phyloP scores from a whole-genome alignment of 78 protist species.

The Isochrysis galbana region DNA sequence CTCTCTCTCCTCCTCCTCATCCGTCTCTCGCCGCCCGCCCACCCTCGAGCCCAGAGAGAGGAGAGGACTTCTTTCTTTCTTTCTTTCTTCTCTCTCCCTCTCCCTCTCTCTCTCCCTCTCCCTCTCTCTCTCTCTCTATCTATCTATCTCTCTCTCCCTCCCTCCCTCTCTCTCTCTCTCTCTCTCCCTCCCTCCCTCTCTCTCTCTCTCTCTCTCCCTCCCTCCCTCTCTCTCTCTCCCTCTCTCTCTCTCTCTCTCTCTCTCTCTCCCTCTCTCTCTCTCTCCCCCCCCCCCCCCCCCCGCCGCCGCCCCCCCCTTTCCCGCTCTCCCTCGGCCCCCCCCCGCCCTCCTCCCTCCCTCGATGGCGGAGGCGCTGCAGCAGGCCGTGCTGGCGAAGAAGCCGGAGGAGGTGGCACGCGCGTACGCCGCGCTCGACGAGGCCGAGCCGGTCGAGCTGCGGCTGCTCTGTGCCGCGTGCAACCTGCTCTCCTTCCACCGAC shows the following conservation, averaged over 20 bases:
- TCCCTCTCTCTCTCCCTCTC: background rate
- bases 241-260: background rate
- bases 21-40: background rate
- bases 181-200: background rate
- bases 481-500: background rate
- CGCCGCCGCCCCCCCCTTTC: background rate
- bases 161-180: background rate
- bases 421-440: background rate
- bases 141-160: too few species aligned
- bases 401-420: background rate
- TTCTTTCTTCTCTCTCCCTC: background rate
- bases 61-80: background rate
- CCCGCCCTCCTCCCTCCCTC: slow-evolving; percentile 1
- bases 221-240: background rate
- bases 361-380: too few species aligned
- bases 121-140: too few species aligned
- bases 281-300: background rate
- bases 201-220: background rate
- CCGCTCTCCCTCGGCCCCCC: background rate
- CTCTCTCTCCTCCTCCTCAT: background rate
- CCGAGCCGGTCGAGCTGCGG: background rate
- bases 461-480: background rate
- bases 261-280: background rate
- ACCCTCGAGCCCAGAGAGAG: background rate
- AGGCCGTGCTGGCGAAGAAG: background rate